A percentile compares a stretch with the other conserved stretches of the same genome.
phyloP scores from a whole-genome alignment of 2,329 filamentous ascomycete genomes.

The Colletotrichum australisinense region DNA sequence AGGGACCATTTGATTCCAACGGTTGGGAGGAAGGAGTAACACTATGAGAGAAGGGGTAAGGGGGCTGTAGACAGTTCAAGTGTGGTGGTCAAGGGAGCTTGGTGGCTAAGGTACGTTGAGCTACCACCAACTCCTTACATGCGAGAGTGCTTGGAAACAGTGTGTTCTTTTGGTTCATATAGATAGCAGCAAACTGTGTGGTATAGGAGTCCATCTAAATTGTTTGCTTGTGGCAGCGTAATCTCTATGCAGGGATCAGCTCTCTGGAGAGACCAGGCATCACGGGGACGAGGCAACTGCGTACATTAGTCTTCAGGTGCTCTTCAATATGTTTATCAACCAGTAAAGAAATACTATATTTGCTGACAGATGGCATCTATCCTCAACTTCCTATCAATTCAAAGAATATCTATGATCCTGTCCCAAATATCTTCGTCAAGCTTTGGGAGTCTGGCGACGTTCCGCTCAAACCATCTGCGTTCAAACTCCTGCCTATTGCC shows the following conservation, averaged over 20 bases:
- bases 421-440: background rate
- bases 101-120: too few relatives aligned
- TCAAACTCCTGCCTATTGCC: background rate
- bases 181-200: background rate
- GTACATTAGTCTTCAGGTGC: background rate
- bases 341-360: rapidly evolving
- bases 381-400: background rate
- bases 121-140: background rate
- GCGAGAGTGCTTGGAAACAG: background rate
- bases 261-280: too few relatives aligned
- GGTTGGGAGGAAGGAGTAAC: background rate
- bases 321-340: background rate
- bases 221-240: background rate
- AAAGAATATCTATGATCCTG: background rate
- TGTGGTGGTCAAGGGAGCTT: background rate
- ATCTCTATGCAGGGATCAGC: too few relatives aligned
- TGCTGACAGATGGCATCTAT: background rate
- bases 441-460: background rate
- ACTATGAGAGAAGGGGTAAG: too few relatives aligned
- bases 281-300: too few relatives aligned
- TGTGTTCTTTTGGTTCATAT: background rate
- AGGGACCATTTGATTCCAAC: background rate
- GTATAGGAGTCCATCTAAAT: too few relatives aligned
- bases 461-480: background rate
- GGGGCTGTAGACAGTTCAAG: background rate